Evolutionary conservation across 257 asterid species (phyloP), one percentile per base, ranked within the genome.

Genomic region (Rauvolfia tetraphylla): DNA sequence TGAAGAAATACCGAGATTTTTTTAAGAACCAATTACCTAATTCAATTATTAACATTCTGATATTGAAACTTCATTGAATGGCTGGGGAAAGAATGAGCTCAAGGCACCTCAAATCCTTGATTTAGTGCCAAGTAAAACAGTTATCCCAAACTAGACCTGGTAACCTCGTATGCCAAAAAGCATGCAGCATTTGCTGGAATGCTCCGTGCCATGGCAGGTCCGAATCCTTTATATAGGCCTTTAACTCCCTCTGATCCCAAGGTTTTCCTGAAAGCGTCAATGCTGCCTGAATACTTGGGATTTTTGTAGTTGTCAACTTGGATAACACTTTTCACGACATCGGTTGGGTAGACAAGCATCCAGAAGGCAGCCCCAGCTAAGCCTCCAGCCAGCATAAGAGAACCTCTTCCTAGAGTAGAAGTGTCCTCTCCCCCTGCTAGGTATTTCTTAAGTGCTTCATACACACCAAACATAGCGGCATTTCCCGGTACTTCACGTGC

Each of bases 111-210:
- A 66, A 54, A 46, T 17, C 39, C 70, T 46, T 41, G 15, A 33
- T 23, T 58, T 17, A 31, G 22, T 58, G 56, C 18, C 36, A 46
- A 38, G 15, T 56, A 34, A 75, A 81, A 81, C 8, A 44, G 79
- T 89, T 86, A 91, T 14, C 93, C 97, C 74, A 93, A 86, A 88
- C 90, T 86, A 62, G 96, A 87, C 85, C 86, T 86, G 2, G 90
- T 87, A 58, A 91, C 84, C 82, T 91, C 98, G 71, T 91, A 93
- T 7, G 91, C 97, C 90, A 93, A 82, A 89, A 93, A 93, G 81
- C 96, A 89, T 0, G 98, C 96, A 15, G 91, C 97, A 79, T 91
- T 90, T 46, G 97, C 97, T 8, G 98, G 97, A 77, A 93, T 84
- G 31, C 98, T 93, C 4, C 96, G 93, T 9, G 90, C 89, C 96